A percentile compares a stretch with the other conserved stretches of the same genome.
These are phyloP conservation scores for Rhipidocladum racemiflorum DNA, from an alignment of 176 grass and related monocot species.

Conservation along the genomic window DNA sequence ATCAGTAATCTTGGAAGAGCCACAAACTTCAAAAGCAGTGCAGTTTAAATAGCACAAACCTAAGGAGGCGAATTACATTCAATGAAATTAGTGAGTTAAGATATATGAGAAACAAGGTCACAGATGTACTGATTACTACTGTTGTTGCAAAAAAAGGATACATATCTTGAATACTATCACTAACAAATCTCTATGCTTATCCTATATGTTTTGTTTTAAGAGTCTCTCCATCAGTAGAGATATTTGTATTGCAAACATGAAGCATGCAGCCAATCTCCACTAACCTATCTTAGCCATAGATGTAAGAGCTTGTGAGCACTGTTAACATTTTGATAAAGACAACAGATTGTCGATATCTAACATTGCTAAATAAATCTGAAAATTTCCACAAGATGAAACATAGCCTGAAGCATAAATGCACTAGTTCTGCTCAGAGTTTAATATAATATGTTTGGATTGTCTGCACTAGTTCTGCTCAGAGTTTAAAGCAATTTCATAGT, in stretches of 20 bases:
- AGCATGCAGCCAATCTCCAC: not conserved
- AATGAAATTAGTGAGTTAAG: too few species aligned
- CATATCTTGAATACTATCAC: not conserved
- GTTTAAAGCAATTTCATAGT: not conserved
- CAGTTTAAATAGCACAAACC: too few species aligned
- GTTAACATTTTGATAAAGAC: not conserved
- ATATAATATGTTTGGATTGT: not conserved
- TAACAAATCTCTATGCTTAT: not conserved
- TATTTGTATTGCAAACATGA: not conserved
- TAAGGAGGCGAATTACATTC: too few species aligned
- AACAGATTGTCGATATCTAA: not conserved
- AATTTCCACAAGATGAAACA: not conserved
- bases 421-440: too few species aligned
- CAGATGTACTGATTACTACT: not conserved
- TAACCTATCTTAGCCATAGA: not conserved
- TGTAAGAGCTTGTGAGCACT: not conserved
- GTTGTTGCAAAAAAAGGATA: not conserved
- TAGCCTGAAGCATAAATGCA: not conserved
- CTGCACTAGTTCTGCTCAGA: not conserved
- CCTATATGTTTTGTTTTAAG: not conserved
- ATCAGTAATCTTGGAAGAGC: too few species aligned
- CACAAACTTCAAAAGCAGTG: too few species aligned
- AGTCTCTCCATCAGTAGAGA: not conserved
- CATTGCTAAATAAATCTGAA: not conserved
- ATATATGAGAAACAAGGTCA: not conserved